Evolutionary conservation across 257 asterid genomes (phyloP).

Genomic region (Nicotiana obtusifolia): DNA sequence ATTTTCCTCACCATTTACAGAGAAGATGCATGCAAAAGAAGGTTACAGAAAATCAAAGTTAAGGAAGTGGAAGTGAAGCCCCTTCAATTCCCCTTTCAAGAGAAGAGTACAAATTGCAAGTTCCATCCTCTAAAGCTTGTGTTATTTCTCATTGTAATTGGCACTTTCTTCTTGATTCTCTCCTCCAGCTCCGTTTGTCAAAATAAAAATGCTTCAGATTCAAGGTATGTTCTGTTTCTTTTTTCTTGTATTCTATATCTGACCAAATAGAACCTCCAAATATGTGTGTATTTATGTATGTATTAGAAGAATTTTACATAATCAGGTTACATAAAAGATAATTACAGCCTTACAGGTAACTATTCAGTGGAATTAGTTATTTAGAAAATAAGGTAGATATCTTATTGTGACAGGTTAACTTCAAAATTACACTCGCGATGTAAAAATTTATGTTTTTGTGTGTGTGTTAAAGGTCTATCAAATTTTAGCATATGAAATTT

Average conservation of each 20-base stretch:
- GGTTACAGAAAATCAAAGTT: slow-evolving; percentile 41
- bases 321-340: too few species aligned
- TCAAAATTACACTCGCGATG: background rate
- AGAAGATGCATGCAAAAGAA: slow-evolving; percentile 34
- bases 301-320: too few species aligned
- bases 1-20: slow-evolving; percentile 1
- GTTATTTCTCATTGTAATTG: slow-evolving; percentile 31
- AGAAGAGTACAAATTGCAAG: slow-evolving; percentile 43
- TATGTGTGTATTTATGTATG: too few species aligned
- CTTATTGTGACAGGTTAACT: too few species aligned
- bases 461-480: background rate
- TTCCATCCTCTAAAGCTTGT: slow-evolving; percentile 47
- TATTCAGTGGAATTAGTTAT: background rate
- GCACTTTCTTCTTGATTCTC: slow-evolving; percentile 35
- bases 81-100: slow-evolving; percentile 31
- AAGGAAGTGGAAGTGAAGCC: slow-evolving; percentile 37
- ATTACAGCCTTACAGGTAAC: too few species aligned
- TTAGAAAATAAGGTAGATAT: background rate
- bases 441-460: background rate
- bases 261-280: background rate
- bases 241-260: background rate
- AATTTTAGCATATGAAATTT: background rate
- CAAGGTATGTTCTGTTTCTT: slow-evolving; percentile 34
- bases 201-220: slow-evolving; percentile 22
- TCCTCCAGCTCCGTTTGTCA: slow-evolving; percentile 51